These are phyloP conservation scores for Beauveria caledonica DNA, from an alignment of 2,329 filamentous ascomycete genomes.

Conservation along the genomic window DNA sequence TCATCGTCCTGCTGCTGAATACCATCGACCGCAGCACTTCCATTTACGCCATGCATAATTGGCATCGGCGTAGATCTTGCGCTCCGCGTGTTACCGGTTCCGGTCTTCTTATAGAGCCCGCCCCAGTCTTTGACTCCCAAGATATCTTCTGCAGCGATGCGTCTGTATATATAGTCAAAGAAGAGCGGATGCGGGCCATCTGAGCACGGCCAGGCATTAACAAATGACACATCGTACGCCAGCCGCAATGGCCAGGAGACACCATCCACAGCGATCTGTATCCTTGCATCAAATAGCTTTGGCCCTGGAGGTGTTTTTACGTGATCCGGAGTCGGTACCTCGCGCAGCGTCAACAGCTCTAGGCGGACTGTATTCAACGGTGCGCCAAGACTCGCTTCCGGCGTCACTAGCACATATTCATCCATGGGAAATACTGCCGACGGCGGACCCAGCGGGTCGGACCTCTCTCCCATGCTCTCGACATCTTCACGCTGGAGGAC, in stretches of 20 bases:
- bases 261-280: constrained; percentile 57
- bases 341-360: constrained; percentile 54
- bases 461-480: constrained; percentile 56
- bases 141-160: constrained; percentile 55
- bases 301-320: constrained; percentile 25
- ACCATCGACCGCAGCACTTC: constrained; percentile 9
- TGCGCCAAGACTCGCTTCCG: constrained; percentile 48
- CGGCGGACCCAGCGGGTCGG: constrained; percentile 59
- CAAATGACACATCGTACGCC: constrained; percentile 57
- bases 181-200: constrained; percentile 61
- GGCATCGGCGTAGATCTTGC: constrained; percentile 28
- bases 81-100: constrained; percentile 18
- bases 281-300: constrained; percentile 48
- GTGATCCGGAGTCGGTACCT: constrained; percentile 16
- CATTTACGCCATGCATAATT: constrained; percentile 18
- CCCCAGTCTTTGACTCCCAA: constrained; percentile 61
- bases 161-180: constrained; percentile 58
- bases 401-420: constrained; percentile 56
- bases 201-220: constrained; percentile 56
- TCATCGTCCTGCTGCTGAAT: constrained; percentile 46
- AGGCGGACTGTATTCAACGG: constrained; percentile 54
- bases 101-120: constrained; percentile 27
- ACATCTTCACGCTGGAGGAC: constrained; percentile 51
- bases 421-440: constrained; percentile 54
- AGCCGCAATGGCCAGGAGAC: constrained; percentile 56